These are phyloP conservation scores for Plectosphaerella cucumerina DNA, from an alignment of 2,329 filamentous ascomycete genomes.

Conservation along the genomic window DNA sequence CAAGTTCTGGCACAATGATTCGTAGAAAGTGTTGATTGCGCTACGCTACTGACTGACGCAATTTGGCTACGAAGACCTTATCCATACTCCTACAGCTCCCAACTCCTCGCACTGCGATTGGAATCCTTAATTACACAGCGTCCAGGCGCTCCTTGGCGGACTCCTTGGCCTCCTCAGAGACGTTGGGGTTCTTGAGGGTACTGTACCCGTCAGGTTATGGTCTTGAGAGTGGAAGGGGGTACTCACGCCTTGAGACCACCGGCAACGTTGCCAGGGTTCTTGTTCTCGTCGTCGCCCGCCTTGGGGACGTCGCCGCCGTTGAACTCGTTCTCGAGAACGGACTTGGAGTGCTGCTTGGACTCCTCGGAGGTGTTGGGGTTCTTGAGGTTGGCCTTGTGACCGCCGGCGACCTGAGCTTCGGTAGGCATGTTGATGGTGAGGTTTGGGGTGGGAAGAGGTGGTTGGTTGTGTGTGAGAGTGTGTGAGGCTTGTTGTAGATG, in stretches of 20 bases:
- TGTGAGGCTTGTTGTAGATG: background rate
- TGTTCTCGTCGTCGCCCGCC: constrained; percentile 30
- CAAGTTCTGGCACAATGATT: background rate
- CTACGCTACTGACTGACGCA: too few relatives aligned
- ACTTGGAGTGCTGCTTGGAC: constrained; percentile 50
- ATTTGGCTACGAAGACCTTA: background rate
- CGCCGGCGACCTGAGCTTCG: constrained; percentile 47
- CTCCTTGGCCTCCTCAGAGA: constrained; percentile 52
- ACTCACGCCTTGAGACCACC: constrained; percentile 48
- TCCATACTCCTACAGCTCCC: too few relatives aligned
- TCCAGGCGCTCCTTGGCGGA: constrained; percentile 48
- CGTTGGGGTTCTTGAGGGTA: constrained; percentile 52
- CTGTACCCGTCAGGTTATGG: constrained; percentile 17
- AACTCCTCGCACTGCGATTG: too few relatives aligned
- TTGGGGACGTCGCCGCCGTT: constrained; percentile 33
- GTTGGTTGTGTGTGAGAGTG: background rate
- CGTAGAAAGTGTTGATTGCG: too few relatives aligned
- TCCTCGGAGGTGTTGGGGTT: constrained; percentile 53
- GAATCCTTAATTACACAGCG: constrained; percentile 24
- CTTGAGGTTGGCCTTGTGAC: constrained; percentile 56
- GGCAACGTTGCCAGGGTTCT: constrained; percentile 51
- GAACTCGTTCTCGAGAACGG: constrained; percentile 47
- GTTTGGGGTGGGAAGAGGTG: background rate
- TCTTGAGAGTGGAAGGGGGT: background rate
- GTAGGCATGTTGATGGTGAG: constrained; percentile 35